phyloP scores from a whole-genome alignment of 2,329 filamentous ascomycete genomes.

The Lecanicillium sp. region DNA sequence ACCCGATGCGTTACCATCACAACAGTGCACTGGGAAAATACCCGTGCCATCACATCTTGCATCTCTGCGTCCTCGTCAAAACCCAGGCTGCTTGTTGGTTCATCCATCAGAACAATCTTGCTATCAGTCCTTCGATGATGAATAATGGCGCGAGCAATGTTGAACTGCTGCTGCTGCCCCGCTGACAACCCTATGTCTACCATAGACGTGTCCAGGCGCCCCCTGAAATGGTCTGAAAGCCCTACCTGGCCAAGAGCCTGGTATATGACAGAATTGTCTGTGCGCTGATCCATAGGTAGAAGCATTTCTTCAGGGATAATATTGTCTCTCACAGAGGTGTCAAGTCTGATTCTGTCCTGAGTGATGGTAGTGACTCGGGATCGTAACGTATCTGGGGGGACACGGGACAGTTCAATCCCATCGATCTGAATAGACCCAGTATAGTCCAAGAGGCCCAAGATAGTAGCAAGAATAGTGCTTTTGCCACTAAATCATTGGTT shows the following conservation, averaged over 20 bases:
- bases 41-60: conserved; percentile 6
- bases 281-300: too few species aligned
- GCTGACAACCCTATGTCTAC: background rate
- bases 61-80: conserved; percentile 8
- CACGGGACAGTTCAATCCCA: conserved; percentile 6
- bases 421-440: conserved; percentile 11
- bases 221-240: too few species aligned
- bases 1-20: conserved; percentile 9
- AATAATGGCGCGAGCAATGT: background rate
- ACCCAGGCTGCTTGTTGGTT: conserved; percentile 11
- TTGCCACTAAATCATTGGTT: conserved; percentile 11
- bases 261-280: too few species aligned
- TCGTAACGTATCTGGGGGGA: conserved; percentile 12
- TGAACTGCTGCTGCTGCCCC: conserved; percentile 12
- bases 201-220: too few species aligned
- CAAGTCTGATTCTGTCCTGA: conserved; percentile 11
- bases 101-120: too few species aligned
- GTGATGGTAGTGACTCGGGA: conserved; percentile 12
- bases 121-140: too few species aligned
- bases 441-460: conserved; percentile 8
- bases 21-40: conserved; percentile 8
- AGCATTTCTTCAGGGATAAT: too few species aligned
- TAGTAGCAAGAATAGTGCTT: conserved; percentile 14
- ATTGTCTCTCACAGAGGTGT: conserved; percentile 9
- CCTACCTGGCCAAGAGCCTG: too few species aligned